These are phyloP conservation scores for Epichloe brachyelytri DNA, from an alignment of 2,329 filamentous ascomycete genomes.

Conservation along the genomic window DNA sequence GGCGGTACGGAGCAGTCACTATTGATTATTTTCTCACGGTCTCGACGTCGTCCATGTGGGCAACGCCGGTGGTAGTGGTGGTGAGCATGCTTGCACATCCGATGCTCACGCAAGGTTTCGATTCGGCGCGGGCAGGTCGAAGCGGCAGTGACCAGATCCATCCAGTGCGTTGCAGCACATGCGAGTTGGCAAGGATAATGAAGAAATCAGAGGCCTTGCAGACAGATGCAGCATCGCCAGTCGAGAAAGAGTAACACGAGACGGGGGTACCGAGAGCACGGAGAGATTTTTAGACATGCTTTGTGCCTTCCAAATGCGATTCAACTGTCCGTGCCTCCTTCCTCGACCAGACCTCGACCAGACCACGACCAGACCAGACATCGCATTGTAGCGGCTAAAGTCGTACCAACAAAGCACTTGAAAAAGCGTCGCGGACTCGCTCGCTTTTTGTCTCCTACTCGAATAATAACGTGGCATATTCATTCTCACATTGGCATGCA, in stretches of 20 bases:
- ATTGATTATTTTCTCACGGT: neutral
- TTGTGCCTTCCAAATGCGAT: neutral
- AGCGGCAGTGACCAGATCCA: conserved; percentile 2
- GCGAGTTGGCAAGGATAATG: too few species aligned
- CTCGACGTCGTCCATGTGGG: neutral
- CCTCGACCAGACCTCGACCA: neutral
- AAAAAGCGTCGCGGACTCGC: too few species aligned
- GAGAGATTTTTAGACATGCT: too few species aligned
- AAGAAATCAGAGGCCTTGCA: neutral
- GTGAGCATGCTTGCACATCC: neutral
- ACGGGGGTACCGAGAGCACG: too few species aligned
- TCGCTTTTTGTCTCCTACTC: too few species aligned
- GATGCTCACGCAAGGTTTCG: neutral
- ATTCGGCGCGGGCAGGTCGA: neutral
- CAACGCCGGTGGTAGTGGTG: neutral
- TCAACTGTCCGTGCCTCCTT: neutral
- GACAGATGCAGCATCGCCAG: neutral
- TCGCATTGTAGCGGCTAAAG: too few species aligned
- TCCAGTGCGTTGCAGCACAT: neutral
- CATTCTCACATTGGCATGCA: too few species aligned
- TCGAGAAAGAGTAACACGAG: neutral
- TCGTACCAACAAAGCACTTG: too few species aligned
- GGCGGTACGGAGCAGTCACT: neutral
- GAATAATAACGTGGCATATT: too few species aligned
- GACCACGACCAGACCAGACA: neutral